phyloP scores from a whole-genome alignment of 139 green algal genomes.

The Ostreobium quekettii region DNA sequence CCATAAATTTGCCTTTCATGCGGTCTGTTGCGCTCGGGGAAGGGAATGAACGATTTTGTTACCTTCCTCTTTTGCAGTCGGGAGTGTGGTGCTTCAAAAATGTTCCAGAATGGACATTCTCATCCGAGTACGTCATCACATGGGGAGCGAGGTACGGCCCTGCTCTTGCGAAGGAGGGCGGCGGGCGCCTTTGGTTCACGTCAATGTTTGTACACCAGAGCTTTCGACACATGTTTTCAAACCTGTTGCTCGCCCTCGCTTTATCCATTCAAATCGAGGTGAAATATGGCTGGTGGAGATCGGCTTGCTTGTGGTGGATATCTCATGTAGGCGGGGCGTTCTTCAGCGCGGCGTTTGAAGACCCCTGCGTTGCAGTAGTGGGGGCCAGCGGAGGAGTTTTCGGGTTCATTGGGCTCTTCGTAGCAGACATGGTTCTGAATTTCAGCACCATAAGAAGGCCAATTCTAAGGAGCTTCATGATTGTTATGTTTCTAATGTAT shows the following conservation, averaged over 20 bases:
- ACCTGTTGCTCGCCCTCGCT: constrained; percentile 42
- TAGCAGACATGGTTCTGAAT: constrained; percentile 48
- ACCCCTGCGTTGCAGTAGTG: constrained; percentile 46
- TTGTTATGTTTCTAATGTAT: constrained; percentile 41
- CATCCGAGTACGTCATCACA: not conserved
- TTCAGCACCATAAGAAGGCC: constrained; percentile 42
- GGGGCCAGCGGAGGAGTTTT: constrained; percentile 58
- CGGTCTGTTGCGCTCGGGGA: no score
- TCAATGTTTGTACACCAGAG: constrained; percentile 41
- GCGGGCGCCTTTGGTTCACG: constrained; percentile 38
- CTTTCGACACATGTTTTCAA: constrained; percentile 45
- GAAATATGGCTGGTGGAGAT: constrained; percentile 45
- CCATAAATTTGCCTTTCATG: no score
- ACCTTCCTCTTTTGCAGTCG: not conserved
- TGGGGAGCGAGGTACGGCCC: not conserved
- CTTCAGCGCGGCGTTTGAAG: constrained; percentile 46
- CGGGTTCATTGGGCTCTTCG: constrained; percentile 59
- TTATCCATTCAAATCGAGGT: constrained; percentile 41
- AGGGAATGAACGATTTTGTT: not conserved
- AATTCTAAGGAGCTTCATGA: constrained; percentile 40
- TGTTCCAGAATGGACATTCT: not conserved
- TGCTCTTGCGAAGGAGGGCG: not conserved
- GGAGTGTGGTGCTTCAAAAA: not conserved
- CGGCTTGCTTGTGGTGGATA: constrained; percentile 26
- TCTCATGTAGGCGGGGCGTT: constrained; percentile 30